These are phyloP conservation scores for Saccharomycopsis sp. DNA, from an alignment of 805 yeast species.

Conservation along the genomic window DNA sequence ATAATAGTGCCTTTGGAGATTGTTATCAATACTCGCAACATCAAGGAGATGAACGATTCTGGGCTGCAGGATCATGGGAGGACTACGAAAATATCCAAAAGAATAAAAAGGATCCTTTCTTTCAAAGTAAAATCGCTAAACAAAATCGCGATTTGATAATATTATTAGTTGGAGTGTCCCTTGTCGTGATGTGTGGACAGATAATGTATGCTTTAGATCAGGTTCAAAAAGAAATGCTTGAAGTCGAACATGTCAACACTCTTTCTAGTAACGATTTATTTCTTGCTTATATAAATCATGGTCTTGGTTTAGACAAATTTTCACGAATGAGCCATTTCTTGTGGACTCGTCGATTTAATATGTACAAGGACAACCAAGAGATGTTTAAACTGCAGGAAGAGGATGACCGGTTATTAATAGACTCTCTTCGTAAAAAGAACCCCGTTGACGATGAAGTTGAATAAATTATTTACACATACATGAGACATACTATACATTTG, in stretches of 20 bases:
- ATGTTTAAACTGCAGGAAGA: conserved; percentile 8
- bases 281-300: conserved; percentile 33
- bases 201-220: conserved; percentile 33
- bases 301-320: conserved; percentile 32
- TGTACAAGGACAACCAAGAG: conserved; percentile 14
- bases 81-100: conserved; percentile 33
- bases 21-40: neutral
- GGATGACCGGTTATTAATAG: conserved; percentile 9
- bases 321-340: conserved; percentile 33
- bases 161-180: conserved; percentile 30
- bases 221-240: conserved; percentile 31
- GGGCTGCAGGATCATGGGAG: conserved; percentile 48
- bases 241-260: conserved; percentile 23
- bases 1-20: neutral
- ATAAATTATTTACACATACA: too few relatives aligned
- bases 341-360: conserved; percentile 29
- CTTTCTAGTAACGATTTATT: conserved; percentile 28
- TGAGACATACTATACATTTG: too few relatives aligned
- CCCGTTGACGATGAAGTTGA: neutral
- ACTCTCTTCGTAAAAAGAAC: neutral
- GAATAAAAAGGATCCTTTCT: conserved; percentile 23
- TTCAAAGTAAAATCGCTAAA: conserved; percentile 24
- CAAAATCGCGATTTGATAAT: conserved; percentile 21
- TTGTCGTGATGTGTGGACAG: conserved; percentile 28
- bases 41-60: conserved; percentile 30